Conservation (phyloP, 805 yeast genomes). For the Kodamaea kaohsiungensis region DNA sequence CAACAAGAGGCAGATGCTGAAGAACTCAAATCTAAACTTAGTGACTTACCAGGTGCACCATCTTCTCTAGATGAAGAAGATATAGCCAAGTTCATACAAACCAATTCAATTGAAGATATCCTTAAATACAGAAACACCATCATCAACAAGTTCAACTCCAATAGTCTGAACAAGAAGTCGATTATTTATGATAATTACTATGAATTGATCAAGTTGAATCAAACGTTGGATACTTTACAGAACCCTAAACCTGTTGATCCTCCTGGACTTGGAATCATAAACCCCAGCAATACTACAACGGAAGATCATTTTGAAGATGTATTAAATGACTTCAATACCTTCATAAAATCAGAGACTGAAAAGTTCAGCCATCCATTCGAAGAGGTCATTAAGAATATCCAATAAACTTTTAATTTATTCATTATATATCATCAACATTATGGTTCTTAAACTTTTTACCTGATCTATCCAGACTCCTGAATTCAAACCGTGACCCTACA, state of each 20-base stretch:
- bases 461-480: conserved; percentile 77
- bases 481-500: conserved; percentile 76
- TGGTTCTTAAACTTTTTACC: conserved; percentile 84
- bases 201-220: conserved; percentile 67
- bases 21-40: neutral
- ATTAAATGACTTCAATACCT: conserved; percentile 25
- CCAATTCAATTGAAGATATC: conserved; percentile 29
- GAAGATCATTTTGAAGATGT: conserved; percentile 19
- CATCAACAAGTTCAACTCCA: conserved; percentile 48
- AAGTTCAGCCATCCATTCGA: conserved; percentile 25
- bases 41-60: neutral
- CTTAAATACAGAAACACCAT: conserved; percentile 33
- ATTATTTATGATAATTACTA: conserved; percentile 76
- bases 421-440: conserved; percentile 56
- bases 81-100: conserved; percentile 22
- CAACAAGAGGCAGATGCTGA: neutral
- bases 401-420: neutral
- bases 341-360: conserved; percentile 20
- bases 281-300: neutral
- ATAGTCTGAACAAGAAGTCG: conserved; percentile 63
- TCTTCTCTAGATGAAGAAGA: conserved; percentile 10
- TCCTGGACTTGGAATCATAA: conserved; percentile 3
- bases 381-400: conserved; percentile 15
- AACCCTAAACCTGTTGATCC: conserved; percentile 4
- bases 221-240: conserved; percentile 40